phyloP scores from a whole-genome alignment of 2,329 filamentous ascomycete genomes.

The Ophidiomyces ophidiicola region DNA sequence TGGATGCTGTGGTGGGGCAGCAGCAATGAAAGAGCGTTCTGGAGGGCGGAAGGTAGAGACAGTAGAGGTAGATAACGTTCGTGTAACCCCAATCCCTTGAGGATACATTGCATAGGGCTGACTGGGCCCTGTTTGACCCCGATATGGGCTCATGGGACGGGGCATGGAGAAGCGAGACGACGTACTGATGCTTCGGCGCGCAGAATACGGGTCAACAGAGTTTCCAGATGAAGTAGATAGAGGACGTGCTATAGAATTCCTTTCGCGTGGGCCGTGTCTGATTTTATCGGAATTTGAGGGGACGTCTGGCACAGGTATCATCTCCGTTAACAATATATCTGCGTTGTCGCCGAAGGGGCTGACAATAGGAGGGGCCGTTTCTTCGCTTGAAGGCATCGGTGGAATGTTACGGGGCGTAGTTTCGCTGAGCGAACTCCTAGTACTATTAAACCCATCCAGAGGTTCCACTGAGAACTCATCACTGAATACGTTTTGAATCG shows the following conservation, averaged over 20 bases:
- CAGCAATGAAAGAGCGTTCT: slow-evolving; percentile 48
- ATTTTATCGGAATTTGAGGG: slow-evolving; percentile 17
- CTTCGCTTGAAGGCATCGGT: slow-evolving; percentile 1
- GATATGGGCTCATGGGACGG: slow-evolving; percentile 51
- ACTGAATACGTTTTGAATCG: slow-evolving; percentile 37
- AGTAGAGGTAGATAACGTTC: slow-evolving; percentile 57
- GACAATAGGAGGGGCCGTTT: neutral
- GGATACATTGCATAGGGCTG: slow-evolving; percentile 79
- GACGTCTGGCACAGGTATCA: slow-evolving; percentile 18
- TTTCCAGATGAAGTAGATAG: slow-evolving; percentile 15
- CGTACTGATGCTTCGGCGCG: slow-evolving; percentile 33
- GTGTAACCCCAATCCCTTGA: slow-evolving; percentile 49
- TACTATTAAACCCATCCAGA: slow-evolving; percentile 22
- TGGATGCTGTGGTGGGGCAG: slow-evolving; percentile 63
- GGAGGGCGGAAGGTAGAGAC: slow-evolving; percentile 52
- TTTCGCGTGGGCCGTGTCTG: slow-evolving; percentile 19
- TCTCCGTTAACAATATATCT: slow-evolving; percentile 24
- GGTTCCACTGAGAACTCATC: slow-evolving; percentile 38
- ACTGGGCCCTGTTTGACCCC: slow-evolving; percentile 59
- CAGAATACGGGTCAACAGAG: slow-evolving; percentile 21
- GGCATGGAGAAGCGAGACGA: slow-evolving; percentile 36
- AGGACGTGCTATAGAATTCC: slow-evolving; percentile 15
- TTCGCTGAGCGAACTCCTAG: slow-evolving; percentile 12
- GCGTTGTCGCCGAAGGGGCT: slow-evolving; percentile 18
- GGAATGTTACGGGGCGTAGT: slow-evolving; percentile 6